phyloP scores from a whole-genome alignment of 1,284 basidiomycete species.

The Singerocomus rubriflavus region DNA sequence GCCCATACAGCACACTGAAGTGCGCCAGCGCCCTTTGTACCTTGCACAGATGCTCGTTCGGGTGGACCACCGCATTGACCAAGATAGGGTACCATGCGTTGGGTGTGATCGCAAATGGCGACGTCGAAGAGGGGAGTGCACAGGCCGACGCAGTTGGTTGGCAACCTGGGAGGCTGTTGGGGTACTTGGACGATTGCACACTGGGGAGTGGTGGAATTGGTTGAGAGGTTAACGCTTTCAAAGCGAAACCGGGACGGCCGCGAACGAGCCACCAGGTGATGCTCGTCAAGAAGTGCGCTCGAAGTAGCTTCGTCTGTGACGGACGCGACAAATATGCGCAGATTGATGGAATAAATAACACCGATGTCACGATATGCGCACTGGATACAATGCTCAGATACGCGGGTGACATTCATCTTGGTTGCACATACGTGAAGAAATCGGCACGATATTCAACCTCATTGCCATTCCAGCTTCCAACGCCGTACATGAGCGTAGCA shows the following conservation, averaged over 20 bases:
- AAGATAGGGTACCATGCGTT: constrained; percentile 35
- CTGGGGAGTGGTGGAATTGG: constrained; percentile 23
- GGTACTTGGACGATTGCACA: constrained; percentile 17
- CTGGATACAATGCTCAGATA: constrained; percentile 34
- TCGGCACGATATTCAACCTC: constrained; percentile 29
- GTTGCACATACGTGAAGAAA: constrained; percentile 32
- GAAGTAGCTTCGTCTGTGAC: constrained; percentile 28
- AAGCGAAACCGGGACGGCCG: constrained; percentile 29
- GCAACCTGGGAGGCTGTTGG: constrained; percentile 26
- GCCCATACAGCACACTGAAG: constrained; percentile 49
- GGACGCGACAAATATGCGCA: constrained; percentile 30
- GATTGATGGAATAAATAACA: constrained; percentile 34
- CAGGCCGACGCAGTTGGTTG: constrained; percentile 34
- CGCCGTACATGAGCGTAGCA: constrained; percentile 32
- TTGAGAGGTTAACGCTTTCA: constrained; percentile 27
- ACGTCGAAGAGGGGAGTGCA: constrained; percentile 23
- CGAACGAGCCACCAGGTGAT: constrained; percentile 39
- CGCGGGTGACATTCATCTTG: neutral
- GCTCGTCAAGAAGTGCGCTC: constrained; percentile 34
- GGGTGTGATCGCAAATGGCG: constrained; percentile 25
- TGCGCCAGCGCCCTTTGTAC: constrained; percentile 54
- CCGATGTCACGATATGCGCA: constrained; percentile 35
- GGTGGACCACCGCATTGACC: constrained; percentile 32
- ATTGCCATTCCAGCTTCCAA: constrained; percentile 32
- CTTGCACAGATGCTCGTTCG: constrained; percentile 65